Percentiles rank a stretch among this genome's conserved stretches.
phyloP scores from a whole-genome alignment of 1,139 yeast species.

The Candida tropicalis region DNA sequence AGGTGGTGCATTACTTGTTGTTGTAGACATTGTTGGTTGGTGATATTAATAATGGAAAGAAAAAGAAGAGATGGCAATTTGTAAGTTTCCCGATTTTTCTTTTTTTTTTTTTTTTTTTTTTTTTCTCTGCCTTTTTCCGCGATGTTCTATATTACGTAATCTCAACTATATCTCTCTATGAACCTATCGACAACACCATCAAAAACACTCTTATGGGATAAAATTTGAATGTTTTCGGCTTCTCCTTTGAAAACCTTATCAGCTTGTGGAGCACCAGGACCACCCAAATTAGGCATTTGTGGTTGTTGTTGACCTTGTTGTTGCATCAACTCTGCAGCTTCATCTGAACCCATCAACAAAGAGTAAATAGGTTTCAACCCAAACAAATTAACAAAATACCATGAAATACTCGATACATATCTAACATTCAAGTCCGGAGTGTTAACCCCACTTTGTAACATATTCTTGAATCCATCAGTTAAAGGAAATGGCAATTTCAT shows the following conservation, averaged over 20 bases:
- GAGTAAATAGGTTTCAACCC: slow-evolving; percentile 85
- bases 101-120: neutral
- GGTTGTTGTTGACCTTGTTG: slow-evolving; percentile 49
- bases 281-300: slow-evolving; percentile 46
- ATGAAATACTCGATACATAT: slow-evolving; percentile 96
- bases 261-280: slow-evolving; percentile 61
- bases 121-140: neutral
- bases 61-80: slow-evolving; percentile 1
- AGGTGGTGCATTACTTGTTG: slow-evolving; percentile 40
- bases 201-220: slow-evolving; percentile 54
- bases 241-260: slow-evolving; percentile 66
- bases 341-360: slow-evolving; percentile 57
- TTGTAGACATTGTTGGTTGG: slow-evolving; percentile 34
- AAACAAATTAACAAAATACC: slow-evolving; percentile 90
- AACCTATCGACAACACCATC: slow-evolving; percentile 71
- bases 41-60: neutral
- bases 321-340: slow-evolving; percentile 52
- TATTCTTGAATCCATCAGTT: slow-evolving; percentile 84
- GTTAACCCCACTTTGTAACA: slow-evolving; percentile 87
- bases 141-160: slow-evolving; percentile 7
- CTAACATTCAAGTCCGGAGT: slow-evolving; percentile 86
- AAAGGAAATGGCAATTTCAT: slow-evolving; percentile 65
- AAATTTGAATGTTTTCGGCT: slow-evolving; percentile 76
- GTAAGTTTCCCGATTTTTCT: neutral
- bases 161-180: slow-evolving; percentile 26